Base-by-base conservation (phyloP, 2,329 filamentous ascomycete species). In the Ophiobolus disseminans region DNA sequence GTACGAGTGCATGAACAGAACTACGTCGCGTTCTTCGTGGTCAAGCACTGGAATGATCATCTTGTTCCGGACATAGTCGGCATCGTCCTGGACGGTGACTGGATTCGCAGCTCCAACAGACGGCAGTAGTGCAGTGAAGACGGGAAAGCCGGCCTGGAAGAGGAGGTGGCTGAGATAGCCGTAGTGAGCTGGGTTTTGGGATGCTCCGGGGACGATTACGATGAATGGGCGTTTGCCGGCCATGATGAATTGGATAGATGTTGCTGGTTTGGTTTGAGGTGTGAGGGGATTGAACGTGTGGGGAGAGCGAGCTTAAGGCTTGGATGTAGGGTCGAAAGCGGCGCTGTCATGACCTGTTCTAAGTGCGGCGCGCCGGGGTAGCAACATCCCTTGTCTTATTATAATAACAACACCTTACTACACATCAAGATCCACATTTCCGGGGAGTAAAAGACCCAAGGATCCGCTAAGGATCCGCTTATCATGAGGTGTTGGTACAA, bases 161-260 rank as follows among this genome's bases (percentile, higher is more conserved):
- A 72, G 61, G 7, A 63, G 56, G 37, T 48, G 53, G 17, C 46
- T 49, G 11, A 71, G 52, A n/a, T 53, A 54, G 13, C 57, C 62
- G 45, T 66, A 72, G 35, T 55, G 58, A 14, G 57, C 47, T 19
- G 68, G 68, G 9, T 53, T 58, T 42, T 72, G 69, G 40, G 65
- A 70, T 13, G 58, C 68, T 3, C 69, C 70, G 4, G 68, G 68
- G 13, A 73, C 45, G 14, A 73, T 60, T 34, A 73, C 57, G 35
- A 73, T 58, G n/a, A 63, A 62, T 5, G 68, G 67, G 41, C 50
- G 52, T 44, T 55, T 49, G 7, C 31, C 16, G 16, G 53, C 32
- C 58, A 59, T 55, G 32, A 21, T 47, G 23, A n/a, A 20, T 30
- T 37, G 20, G 23, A 23, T 6, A 23, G 3, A 8, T 23, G 35